Percentiles rank a stretch among this genome's conserved stretches.
phyloP scores from a whole-genome alignment of 2,329 filamentous ascomycete genomes.

The Xylariaceae sp. region DNA sequence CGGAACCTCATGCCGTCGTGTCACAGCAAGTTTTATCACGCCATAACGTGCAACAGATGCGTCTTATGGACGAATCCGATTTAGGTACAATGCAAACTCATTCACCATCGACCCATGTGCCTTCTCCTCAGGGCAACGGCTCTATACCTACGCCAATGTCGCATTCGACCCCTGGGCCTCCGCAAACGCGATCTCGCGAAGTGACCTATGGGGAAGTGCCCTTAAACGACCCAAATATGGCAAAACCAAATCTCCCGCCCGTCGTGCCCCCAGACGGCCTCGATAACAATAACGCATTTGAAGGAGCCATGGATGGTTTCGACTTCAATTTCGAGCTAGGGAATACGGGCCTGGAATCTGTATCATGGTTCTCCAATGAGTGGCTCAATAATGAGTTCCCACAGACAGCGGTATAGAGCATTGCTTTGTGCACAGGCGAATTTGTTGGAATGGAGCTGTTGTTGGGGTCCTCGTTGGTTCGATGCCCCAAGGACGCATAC shows the following conservation, averaged over 20 bases:
- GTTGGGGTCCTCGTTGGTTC: too few species aligned
- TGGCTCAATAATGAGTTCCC: conserved; percentile 27
- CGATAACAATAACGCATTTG: conserved; percentile 47
- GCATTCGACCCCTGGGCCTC: conserved; percentile 14
- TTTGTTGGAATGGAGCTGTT: too few species aligned
- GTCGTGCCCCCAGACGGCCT: conserved; percentile 32
- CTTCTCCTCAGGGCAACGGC: conserved; percentile 18
- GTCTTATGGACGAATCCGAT: conserved; percentile 27
- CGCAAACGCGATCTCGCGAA: conserved; percentile 14
- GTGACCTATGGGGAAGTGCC: conserved; percentile 21
- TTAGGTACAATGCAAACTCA: conserved; percentile 21
- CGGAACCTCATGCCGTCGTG: conserved; percentile 16
- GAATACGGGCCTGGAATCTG: conserved; percentile 27
- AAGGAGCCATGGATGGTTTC: conserved; percentile 43
- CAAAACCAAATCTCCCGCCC: conserved; percentile 26
- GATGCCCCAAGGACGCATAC: too few species aligned
- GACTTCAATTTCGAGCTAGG: conserved; percentile 44
- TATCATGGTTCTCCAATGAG: conserved; percentile 29
- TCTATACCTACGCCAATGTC: conserved; percentile 21
- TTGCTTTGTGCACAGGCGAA: too few species aligned
- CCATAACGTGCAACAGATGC: conserved; percentile 26
- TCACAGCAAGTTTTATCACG: conserved; percentile 22
- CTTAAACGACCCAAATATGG: conserved; percentile 21
- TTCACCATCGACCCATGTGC: conserved; percentile 23
- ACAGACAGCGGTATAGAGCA: conserved; percentile 22